Evolutionary conservation across 1,139 yeast species (phyloP).

Genomic region (Geotrichum siamense): DNA sequence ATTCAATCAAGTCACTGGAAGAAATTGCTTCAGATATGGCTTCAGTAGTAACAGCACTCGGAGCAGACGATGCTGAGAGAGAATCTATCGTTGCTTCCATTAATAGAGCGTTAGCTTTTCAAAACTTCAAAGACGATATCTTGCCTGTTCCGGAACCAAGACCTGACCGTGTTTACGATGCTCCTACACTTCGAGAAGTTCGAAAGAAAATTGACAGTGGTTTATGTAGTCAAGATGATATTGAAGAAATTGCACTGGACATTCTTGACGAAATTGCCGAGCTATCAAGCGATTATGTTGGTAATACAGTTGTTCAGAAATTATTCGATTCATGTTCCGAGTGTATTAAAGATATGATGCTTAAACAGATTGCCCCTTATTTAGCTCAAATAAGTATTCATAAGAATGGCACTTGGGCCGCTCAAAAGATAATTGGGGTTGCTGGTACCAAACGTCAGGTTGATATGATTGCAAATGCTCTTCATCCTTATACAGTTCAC

Average conservation of each 20-base stretch:
- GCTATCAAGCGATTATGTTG: conserved; percentile 84
- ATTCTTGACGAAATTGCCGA: conserved; percentile 90
- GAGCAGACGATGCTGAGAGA: conserved; percentile 28
- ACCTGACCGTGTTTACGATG: conserved; percentile 64
- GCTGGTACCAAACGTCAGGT: conserved; percentile 64
- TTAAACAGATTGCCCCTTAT: conserved; percentile 68
- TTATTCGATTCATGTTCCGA: conserved; percentile 68
- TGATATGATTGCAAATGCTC: conserved; percentile 56
- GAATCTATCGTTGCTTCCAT: conserved; percentile 24
- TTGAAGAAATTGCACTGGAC: conserved; percentile 76
- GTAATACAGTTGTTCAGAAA: conserved; percentile 93
- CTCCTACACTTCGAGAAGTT: conserved; percentile 65
- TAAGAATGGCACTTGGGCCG: conserved; percentile 99
- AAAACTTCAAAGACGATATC: conserved; percentile 25
- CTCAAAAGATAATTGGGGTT: conserved; percentile 85
- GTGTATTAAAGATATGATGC: conserved; percentile 70
- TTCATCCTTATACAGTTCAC: conserved; percentile 77
- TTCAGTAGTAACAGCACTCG: conserved; percentile 30
- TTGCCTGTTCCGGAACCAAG: conserved; percentile 33
- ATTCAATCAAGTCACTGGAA: conserved; percentile 25
- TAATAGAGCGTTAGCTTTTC: conserved; percentile 29
- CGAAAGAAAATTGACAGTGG: conserved; percentile 46
- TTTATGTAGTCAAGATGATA: conserved; percentile 43
- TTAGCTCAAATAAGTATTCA: conserved; percentile 91
- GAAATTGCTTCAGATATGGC: conserved; percentile 29